Evolutionary conservation across 306 rosid genomes (phyloP), one percentile per base, ranked within the genome.

Genomic region (Medicago lupulina): DNA sequence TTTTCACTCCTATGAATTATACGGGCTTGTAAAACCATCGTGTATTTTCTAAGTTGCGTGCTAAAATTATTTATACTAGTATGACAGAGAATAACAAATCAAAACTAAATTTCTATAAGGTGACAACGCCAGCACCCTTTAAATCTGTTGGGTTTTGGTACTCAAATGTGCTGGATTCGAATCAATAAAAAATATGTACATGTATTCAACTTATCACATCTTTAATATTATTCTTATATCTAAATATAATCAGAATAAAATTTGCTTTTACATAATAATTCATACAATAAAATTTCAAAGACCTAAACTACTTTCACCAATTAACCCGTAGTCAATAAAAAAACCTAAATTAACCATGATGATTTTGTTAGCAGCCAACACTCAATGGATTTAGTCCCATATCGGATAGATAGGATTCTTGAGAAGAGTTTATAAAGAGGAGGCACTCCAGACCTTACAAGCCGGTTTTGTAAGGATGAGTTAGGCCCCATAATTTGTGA

Each of bases 11-110:
- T 54, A 9, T 60, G 70, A 68, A 57, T 39, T 72, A 74, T 19
- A 69, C 43, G 76, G 51, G 49, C 53, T 50, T 8, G 14, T 50
- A 73, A 79, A 57, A 71, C 67, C 60, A 50, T 46, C 36, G 70
- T 57, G 60, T 49, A 57, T 51, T 88, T 75, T 57, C 76, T 78
- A 80, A 84, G n/a, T n/a, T 67, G 81, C 68, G 49, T 7, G 21
- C 61, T 18, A 44, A 80, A 79, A 71, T 76, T 71, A 75, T 60
- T 63, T 67, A 78, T 84, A 82, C 87, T 79, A 79, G 28, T 41
- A n/a, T 64, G 50, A 80, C 81, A 34, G 49, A 74, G 67, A 50
- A 75, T 7, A 71, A 63, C 14, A 41, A 61, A 74, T 62, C 61
- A 76, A 80, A 31, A 31, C 49, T 74, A 21, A 53, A 67, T 68